Percentiles rank a stretch among this genome's conserved stretches.
Conservation (phyloP, 2,329 filamentous ascomycete genomes). For the Microsporum audouinii region DNA sequence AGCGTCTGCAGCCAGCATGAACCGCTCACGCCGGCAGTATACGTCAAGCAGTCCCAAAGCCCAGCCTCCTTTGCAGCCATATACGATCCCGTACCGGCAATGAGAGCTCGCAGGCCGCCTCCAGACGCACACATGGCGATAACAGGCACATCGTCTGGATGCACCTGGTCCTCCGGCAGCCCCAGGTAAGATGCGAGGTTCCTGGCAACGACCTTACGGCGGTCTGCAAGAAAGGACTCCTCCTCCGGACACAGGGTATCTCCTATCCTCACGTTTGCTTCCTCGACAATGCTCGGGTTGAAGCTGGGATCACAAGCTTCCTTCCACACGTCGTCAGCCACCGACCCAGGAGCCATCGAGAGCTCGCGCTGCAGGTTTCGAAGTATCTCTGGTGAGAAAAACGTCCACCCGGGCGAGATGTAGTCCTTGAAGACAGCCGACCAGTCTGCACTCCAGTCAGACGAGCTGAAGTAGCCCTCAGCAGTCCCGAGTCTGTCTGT, state of each 20-base stretch:
- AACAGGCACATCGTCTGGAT: conserved; percentile 82
- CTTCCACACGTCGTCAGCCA: conserved; percentile 86
- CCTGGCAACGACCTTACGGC: conserved; percentile 55
- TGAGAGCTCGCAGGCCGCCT: conserved; percentile 76
- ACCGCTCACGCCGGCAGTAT: conserved; percentile 89
- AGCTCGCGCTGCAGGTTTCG: conserved; percentile 78
- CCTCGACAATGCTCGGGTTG: conserved; percentile 77
- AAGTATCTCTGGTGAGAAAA: conserved; percentile 60
- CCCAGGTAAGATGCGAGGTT: conserved; percentile 74
- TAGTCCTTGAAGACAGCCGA: conserved; percentile 51
- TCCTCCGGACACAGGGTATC: conserved; percentile 74
- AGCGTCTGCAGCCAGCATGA: conserved; percentile 91
- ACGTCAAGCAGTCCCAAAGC: conserved; percentile 86
- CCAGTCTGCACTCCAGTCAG: conserved; percentile 36
- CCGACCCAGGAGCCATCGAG: conserved; percentile 72
- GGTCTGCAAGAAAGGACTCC: conserved; percentile 56
- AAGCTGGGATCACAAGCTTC: conserved; percentile 74
- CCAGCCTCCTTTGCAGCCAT: conserved; percentile 75
- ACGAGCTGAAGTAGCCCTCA: conserved; percentile 30
- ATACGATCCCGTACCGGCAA: conserved; percentile 81
- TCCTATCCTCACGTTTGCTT: conserved; percentile 72
- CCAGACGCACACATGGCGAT: conserved; percentile 94
- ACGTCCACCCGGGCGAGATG: conserved; percentile 75
- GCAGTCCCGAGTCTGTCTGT: conserved; percentile 36
- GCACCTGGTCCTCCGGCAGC: conserved; percentile 65